Evolutionary conservation across 805 yeast genomes (phyloP), one percentile per base, ranked within the genome.

Genomic region (Candida tammaniensis): DNA sequence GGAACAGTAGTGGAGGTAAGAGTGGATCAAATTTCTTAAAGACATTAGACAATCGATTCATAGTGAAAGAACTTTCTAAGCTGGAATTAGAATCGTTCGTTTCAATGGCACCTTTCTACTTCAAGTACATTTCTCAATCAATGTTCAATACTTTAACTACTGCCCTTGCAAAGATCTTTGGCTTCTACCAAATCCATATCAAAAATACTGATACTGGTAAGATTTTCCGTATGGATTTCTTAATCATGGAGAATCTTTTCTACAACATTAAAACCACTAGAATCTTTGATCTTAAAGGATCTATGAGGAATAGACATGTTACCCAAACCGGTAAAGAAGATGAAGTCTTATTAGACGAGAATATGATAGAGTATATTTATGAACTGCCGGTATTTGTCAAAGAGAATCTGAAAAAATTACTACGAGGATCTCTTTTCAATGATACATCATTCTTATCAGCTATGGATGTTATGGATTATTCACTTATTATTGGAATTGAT

Each of bases 401-500:
- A 39, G 97, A 91, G 49, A 89, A 88, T 48, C 91, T 88, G 53
- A 93, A 93, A 54, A 81, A 85, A 48, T 61, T 88, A 24, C 58
- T 93, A 31, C 65, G 96, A 30, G 91, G 96, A 0, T 89, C 96
- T 0, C 61, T 93, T 18, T 93, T 95, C 83, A 93, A 94, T 52
- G 99, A 93, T 51, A 93, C 98, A 0, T 65, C 93, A 11, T 94
- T 93, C 55, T 64, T 93, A 35, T 88, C 95, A 3, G 93, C 94
- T 51, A 86, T 93, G 95, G 95, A 93, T 53, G 98, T 93, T 5
- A 93, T 93, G 99, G 99, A 93, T 57, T 93, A 93, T 53, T 91
- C 98, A 0, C 67, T 93, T 44, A 96, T 93, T 7, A 82, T 93
- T 40, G 99, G 98, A 0, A 86, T 93, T 25, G 95, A 93, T 53